Conservation (phyloP, 1,284 basidiomycete genomes). For the Irpex sp. region DNA sequence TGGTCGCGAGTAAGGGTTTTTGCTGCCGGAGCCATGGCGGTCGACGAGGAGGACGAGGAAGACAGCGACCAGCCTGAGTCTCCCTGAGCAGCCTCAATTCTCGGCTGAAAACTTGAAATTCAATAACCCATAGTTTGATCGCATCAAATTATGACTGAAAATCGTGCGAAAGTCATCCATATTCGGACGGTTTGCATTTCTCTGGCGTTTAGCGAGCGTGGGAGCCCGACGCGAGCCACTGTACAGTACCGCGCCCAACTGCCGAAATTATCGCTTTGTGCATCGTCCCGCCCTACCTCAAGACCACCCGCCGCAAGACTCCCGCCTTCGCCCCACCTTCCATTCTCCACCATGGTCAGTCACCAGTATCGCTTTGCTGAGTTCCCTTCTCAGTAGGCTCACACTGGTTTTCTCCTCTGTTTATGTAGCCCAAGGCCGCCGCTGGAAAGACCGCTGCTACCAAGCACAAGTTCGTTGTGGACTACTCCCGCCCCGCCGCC, state of each 20-base stretch:
- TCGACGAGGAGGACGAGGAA: conserved; percentile 8
- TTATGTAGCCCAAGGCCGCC: conserved; percentile 61
- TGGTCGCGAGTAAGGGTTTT: conserved; percentile 54
- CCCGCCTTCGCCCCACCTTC: conserved; percentile 11
- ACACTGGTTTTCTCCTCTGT: conserved; percentile 38
- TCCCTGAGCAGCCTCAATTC: background rate
- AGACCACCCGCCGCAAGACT: conserved; percentile 20
- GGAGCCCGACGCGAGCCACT: conserved; percentile 13
- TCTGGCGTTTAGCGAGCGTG: conserved; percentile 9
- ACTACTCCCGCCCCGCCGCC: conserved; percentile 90
- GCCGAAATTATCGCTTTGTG: conserved; percentile 5
- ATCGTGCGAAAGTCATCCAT: conserved; percentile 12
- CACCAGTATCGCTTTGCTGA: conserved; percentile 78
- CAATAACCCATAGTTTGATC: background rate
- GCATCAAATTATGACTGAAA: background rate
- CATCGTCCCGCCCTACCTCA: conserved; percentile 20
- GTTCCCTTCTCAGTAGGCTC: conserved; percentile 89
- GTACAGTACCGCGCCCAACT: conserved; percentile 16
- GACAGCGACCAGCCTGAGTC: background rate
- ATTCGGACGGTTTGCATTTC: conserved; percentile 2
- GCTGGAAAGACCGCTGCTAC: conserved; percentile 62
- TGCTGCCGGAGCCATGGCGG: conserved; percentile 41
- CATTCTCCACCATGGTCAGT: conserved; percentile 65
- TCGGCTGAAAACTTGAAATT: background rate
- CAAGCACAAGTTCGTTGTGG: conserved; percentile 92